Percentiles rank a stretch among this genome's conserved stretches.
phyloP scores from a whole-genome alignment of 208 protist genomes.

The Acanthamoeba castellanii region DNA sequence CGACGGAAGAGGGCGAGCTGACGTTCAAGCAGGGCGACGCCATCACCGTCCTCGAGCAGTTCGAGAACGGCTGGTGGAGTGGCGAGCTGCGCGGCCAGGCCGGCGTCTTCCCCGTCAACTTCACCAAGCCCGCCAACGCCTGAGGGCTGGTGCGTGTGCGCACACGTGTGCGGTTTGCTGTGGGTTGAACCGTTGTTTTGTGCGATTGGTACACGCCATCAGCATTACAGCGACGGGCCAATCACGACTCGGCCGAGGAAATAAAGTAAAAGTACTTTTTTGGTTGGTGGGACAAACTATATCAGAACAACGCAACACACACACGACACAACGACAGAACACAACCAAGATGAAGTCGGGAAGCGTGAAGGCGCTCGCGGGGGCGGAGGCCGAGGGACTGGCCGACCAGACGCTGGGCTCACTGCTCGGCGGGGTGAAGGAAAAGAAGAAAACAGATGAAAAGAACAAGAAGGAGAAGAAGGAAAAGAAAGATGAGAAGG shows the following conservation, averaged over 20 bases:
- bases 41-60: slow-evolving; percentile 35
- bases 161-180: neutral
- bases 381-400: neutral
- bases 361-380: slow-evolving; percentile 1
- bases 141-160: neutral
- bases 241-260: too few species aligned
- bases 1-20: slow-evolving; percentile 69
- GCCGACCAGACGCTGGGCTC: neutral
- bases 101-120: slow-evolving; percentile 74
- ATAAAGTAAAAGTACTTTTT: too few species aligned
- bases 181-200: neutral
- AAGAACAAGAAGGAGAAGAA: neutral
- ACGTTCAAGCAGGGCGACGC: slow-evolving; percentile 60
- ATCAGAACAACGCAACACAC: neutral
- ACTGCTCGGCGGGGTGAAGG: neutral
- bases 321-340: neutral
- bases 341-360: slow-evolving; percentile 18
- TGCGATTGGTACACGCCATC: too few species aligned
- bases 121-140: neutral
- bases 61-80: slow-evolving; percentile 65
- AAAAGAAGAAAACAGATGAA: neutral
- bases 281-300: too few species aligned
- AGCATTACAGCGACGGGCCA: too few species aligned
- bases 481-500: neutral
- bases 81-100: slow-evolving; percentile 60